Percentiles rank a stretch among this genome's conserved stretches.
Evolutionary conservation across 306 rosid genomes (phyloP).

Genomic region (Prunus campanulata): DNA sequence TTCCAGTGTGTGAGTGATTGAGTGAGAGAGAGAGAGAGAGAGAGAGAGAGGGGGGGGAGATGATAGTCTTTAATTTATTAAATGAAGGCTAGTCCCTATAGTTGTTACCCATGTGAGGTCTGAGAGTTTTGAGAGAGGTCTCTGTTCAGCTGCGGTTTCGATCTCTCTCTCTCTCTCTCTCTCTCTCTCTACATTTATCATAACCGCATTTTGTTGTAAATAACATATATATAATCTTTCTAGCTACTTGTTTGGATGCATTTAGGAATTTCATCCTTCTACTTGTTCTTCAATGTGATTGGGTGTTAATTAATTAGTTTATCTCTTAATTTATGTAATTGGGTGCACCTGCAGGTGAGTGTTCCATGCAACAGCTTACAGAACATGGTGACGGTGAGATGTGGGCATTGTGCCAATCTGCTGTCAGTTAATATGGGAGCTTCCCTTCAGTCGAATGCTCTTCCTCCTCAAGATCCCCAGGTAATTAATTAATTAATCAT

Average conservation of each 20-base stretch:
- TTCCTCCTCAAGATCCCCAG: conserved; percentile 59
- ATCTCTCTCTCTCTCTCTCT: no score
- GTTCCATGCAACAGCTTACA: conserved; percentile 76
- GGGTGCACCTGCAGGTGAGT: conserved; percentile 60
- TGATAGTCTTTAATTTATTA: conserved; percentile 14
- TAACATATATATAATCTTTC: no score
- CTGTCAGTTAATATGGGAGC: conserved; percentile 75
- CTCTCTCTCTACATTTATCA: no score
- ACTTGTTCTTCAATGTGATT: no score
- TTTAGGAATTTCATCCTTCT: not conserved
- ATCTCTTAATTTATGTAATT: not conserved
- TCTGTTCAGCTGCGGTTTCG: no score
- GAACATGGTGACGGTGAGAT: conserved; percentile 83
- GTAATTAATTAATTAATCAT: conserved; percentile 1
- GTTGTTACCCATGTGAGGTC: conserved; percentile 56
- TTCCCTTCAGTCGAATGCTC: conserved; percentile 43
- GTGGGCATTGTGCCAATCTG: conserved; percentile 93
- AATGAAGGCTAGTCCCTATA: conserved; percentile 13
- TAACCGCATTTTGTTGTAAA: no score
- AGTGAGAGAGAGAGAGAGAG: not conserved
- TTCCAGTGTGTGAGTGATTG: not conserved
- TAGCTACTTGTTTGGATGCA: not conserved
- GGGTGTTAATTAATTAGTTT: no score
- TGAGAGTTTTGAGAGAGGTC: conserved; percentile 14
- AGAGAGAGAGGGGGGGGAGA: no score